Evolutionary conservation across 164 flowering plant species (phyloP).

Genomic region (Annona cherimola): DNA sequence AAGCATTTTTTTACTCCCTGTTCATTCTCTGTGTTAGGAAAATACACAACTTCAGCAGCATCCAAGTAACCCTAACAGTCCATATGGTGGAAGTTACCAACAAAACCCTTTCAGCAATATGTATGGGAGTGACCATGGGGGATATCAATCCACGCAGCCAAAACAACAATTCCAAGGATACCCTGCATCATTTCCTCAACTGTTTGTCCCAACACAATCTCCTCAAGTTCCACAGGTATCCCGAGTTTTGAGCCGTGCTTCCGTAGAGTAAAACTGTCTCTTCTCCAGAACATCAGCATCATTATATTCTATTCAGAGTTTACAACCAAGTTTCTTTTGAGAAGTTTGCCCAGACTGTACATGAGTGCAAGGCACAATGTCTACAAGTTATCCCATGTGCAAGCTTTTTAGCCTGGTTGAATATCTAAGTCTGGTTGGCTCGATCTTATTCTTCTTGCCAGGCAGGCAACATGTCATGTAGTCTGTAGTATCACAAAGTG

Average conservation of each 20-base stretch:
- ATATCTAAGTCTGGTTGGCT: not conserved
- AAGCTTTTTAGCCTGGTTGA: not conserved
- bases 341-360: not conserved
- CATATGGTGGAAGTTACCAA: constrained; percentile 60
- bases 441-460: not conserved
- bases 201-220: constrained; percentile 62
- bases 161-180: constrained; percentile 15
- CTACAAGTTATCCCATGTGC: not conserved
- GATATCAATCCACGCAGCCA: constrained; percentile 26
- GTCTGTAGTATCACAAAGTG: not conserved
- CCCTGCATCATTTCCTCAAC: constrained; percentile 31
- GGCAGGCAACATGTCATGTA: not conserved
- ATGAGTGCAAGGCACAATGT: not conserved
- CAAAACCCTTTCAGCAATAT: constrained; percentile 31
- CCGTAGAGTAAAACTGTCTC: not conserved
- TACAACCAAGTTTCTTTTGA: no score
- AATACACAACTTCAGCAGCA: constrained; percentile 20
- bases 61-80: constrained; percentile 35
- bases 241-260: not conserved
- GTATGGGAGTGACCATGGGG: constrained; percentile 27
- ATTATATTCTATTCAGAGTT: no score
- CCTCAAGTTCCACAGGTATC: constrained; percentile 48
- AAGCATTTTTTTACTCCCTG: not conserved
- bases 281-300: not conserved
- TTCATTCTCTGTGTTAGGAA: constrained; percentile 30